A percentile compares a stretch with the other conserved stretches of the same genome.
Conservation (phyloP, 768 basidiomycete species). For the Chiua virens region DNA sequence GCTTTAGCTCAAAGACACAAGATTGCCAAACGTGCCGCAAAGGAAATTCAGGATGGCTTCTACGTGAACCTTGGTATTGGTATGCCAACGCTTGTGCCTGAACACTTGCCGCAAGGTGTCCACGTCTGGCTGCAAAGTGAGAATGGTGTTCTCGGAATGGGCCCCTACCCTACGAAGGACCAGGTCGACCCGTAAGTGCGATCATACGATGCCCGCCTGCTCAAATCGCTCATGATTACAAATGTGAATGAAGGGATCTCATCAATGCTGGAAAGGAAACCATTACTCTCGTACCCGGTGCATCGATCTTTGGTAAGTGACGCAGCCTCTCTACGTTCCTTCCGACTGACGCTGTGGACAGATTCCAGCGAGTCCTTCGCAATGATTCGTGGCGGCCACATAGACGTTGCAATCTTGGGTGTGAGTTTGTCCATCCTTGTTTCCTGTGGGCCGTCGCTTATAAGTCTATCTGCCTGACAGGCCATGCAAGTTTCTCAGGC, state of each 20-base stretch:
- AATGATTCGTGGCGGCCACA: conserved; percentile 97
- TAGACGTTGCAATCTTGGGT: conserved; percentile 91
- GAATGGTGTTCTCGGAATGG: conserved; percentile 88
- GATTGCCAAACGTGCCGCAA: conserved; percentile 85
- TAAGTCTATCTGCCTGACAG: conserved; percentile 35
- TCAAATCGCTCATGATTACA: conserved; percentile 2
- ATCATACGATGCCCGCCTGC: not conserved
- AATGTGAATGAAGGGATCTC: conserved; percentile 63
- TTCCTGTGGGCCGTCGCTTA: conserved; percentile 1
- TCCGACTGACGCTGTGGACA: conserved; percentile 1
- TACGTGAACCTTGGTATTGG: conserved; percentile 90
- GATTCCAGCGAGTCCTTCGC: conserved; percentile 93
- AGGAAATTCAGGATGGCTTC: conserved; percentile 85
- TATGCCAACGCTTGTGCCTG: conserved; percentile 88
- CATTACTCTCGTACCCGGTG: conserved; percentile 88
- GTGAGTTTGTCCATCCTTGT: conserved; percentile 42
- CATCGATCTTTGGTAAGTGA: conserved; percentile 80
- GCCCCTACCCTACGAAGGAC: conserved; percentile 82
- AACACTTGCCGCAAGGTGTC: conserved; percentile 69
- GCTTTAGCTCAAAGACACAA: conserved; percentile 60
- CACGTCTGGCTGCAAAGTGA: conserved; percentile 91
- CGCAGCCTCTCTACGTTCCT: not conserved
- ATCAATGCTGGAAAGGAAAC: conserved; percentile 97
- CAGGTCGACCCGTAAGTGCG: conserved; percentile 73
- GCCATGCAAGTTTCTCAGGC: conserved; percentile 94